Percentiles rank a stretch among this genome's conserved stretches.
Conservation (phyloP, 1,139 yeast genomes). For the Candida glucosophila region DNA sequence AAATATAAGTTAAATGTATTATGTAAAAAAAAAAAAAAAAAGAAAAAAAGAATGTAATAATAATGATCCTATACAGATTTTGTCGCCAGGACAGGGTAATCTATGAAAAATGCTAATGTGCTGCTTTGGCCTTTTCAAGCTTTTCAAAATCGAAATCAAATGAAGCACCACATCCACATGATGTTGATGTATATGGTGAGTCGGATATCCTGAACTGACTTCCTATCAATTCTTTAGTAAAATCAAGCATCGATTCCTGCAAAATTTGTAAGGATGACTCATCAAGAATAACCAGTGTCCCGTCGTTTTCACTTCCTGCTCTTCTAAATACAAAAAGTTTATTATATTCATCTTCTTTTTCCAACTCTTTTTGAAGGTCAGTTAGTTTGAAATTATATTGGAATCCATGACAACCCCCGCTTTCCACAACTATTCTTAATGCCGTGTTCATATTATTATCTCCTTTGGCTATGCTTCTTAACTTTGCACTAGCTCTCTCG, state of each 20-base stretch:
- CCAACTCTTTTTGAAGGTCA: conserved; percentile 34
- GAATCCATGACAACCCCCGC: conserved; percentile 98
- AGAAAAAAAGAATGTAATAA: too few relatives aligned
- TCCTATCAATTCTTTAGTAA: conserved; percentile 88
- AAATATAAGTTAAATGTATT: too few relatives aligned
- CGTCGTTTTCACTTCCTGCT: conserved; percentile 26
- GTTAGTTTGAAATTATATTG: conserved; percentile 73
- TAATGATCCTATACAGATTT: too few relatives aligned
- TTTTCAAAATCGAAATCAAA: conserved; percentile 81
- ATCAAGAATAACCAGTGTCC: conserved; percentile 67
- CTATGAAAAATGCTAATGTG: too few relatives aligned
- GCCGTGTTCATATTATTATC: conserved; percentile 60
- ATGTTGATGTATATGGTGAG: conserved; percentile 81
- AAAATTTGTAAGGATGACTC: conserved; percentile 72
- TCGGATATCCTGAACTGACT: conserved; percentile 87
- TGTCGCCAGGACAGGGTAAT: too few relatives aligned
- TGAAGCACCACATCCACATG: conserved; percentile 96
- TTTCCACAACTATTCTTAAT: conserved; percentile 73
- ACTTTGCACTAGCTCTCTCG: conserved; percentile 35
- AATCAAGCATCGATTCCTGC: conserved; percentile 82
- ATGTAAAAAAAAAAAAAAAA: too few relatives aligned
- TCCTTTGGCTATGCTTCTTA: conserved; percentile 44
- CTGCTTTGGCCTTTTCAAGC: too few relatives aligned
- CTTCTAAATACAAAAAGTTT: conserved; percentile 53
- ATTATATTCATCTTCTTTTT: conserved; percentile 9